These are phyloP conservation scores for Acacia crassicarpa DNA, from an alignment of 306 rosid species.

Conservation along the genomic window DNA sequence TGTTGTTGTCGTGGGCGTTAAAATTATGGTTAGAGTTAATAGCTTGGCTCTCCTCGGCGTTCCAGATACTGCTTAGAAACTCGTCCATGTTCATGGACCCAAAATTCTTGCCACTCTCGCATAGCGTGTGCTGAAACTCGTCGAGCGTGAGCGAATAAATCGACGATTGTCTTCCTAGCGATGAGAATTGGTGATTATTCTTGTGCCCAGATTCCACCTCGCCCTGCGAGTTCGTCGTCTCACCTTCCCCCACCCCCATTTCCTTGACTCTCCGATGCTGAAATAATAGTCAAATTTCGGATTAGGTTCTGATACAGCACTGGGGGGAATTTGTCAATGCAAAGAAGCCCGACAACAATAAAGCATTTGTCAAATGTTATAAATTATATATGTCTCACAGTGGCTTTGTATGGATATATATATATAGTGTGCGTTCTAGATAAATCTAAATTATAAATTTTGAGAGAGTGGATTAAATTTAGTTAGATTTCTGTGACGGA, in stretches of 20 bases:
- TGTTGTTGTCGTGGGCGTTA: not conserved
- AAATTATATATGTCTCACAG: not conserved
- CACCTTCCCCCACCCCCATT: conserved; percentile 52
- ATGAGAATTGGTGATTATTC: conserved; percentile 36
- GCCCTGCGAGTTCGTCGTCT: conserved; percentile 39
- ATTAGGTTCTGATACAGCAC: not conserved
- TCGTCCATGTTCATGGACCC: conserved; percentile 97
- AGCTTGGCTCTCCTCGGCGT: conserved; percentile 73
- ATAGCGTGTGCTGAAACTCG: conserved; percentile 71
- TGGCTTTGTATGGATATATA: not conserved
- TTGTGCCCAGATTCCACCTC: conserved; percentile 45
- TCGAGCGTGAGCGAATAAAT: conserved; percentile 85
- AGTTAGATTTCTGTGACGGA: not conserved
- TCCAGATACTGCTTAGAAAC: conserved; percentile 80
- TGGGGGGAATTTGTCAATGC: not conserved
- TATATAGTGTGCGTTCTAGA: not conserved
- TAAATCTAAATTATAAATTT: not conserved
- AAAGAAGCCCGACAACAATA: not conserved
- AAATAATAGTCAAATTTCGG: not conserved
- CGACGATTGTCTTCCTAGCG: conserved; percentile 68
- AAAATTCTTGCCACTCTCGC: conserved; percentile 67
- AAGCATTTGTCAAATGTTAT: not conserved
- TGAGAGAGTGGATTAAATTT: not conserved
- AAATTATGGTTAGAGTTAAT: not conserved
- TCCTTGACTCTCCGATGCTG: not conserved